These are phyloP conservation scores for Neoascochyta sp. DNA, from an alignment of 2,329 filamentous ascomycete genomes.

Conservation along the genomic window DNA sequence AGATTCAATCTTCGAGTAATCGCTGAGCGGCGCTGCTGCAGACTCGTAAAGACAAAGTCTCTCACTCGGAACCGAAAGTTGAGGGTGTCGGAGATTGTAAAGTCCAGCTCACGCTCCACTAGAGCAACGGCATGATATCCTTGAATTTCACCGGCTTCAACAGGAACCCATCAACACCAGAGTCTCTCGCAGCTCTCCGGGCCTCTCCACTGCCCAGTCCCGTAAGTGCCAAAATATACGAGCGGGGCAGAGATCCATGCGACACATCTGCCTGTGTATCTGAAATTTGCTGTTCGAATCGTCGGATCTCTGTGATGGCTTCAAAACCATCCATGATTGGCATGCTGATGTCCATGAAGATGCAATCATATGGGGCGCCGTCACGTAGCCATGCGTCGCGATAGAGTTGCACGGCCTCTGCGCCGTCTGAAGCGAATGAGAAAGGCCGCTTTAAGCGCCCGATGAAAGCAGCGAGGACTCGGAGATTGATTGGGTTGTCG, in stretches of 20 bases:
- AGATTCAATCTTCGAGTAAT: too few relatives aligned
- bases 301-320: conserved; percentile 22
- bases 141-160: conserved; percentile 23
- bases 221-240: conserved; percentile 18
- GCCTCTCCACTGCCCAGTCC: conserved; percentile 18
- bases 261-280: background rate
- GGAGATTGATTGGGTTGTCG: conserved; percentile 37
- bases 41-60: too few relatives aligned
- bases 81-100: too few relatives aligned
- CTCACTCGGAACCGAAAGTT: too few relatives aligned
- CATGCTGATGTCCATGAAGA: conserved; percentile 35
- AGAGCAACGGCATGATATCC: conserved; percentile 12
- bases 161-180: conserved; percentile 20
- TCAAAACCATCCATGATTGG: conserved; percentile 31
- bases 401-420: conserved; percentile 23
- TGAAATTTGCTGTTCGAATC: conserved; percentile 11
- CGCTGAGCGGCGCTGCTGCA: too few relatives aligned
- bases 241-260: background rate
- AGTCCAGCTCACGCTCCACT: too few relatives aligned
- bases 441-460: conserved; percentile 15
- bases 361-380: conserved; percentile 12
- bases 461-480: conserved; percentile 24
- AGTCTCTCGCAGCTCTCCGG: conserved; percentile 12
- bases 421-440: conserved; percentile 22
- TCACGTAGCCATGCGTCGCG: conserved; percentile 4